Evolutionary conservation across 1,284 basidiomycete genomes (phyloP).

Genomic region (Rhodotorula sp.): DNA sequence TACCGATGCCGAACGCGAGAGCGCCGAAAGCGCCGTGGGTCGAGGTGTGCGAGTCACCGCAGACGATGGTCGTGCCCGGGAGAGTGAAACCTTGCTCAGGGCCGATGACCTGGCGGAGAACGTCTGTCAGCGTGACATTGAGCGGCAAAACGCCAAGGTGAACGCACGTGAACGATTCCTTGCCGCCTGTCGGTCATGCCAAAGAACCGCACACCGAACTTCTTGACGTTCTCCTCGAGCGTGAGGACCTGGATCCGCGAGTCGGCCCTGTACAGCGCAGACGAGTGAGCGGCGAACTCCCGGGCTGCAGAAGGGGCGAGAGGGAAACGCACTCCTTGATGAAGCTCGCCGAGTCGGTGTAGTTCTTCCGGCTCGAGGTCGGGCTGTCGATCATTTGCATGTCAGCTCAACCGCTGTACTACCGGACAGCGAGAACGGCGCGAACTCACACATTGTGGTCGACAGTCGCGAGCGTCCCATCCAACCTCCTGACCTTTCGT

Average conservation of each 20-base stretch:
- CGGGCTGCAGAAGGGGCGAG: too few species aligned
- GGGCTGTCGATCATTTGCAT: slow-evolving; percentile 51
- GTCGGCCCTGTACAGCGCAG: slow-evolving; percentile 58
- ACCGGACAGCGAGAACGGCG: too few species aligned
- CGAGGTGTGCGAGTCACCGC: slow-evolving; percentile 88
- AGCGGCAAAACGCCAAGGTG: background rate
- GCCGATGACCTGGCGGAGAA: slow-evolving; percentile 65
- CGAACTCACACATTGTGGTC: slow-evolving; percentile 68
- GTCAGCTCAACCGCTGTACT: background rate
- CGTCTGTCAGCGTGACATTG: background rate
- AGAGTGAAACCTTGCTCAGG: slow-evolving; percentile 94
- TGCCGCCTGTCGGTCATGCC: slow-evolving; percentile 57
- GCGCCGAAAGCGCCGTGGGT: slow-evolving; percentile 94
- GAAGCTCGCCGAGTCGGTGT: slow-evolving; percentile 71
- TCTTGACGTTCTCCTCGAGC: slow-evolving; percentile 91
- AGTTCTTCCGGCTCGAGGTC: slow-evolving; percentile 80
- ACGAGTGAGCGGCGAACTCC: background rate
- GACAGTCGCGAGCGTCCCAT: slow-evolving; percentile 91
- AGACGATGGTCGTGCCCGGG: slow-evolving; percentile 92
- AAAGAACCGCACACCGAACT: slow-evolving; percentile 92
- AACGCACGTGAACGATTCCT: slow-evolving; percentile 75
- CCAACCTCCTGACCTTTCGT: slow-evolving; percentile 79
- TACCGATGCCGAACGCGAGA: slow-evolving; percentile 93
- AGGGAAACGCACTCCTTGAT: slow-evolving; percentile 62
- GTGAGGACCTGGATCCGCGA: slow-evolving; percentile 87